phyloP scores from a whole-genome alignment of 306 rosid genomes.

The Notholithocarpus densiflorus region DNA sequence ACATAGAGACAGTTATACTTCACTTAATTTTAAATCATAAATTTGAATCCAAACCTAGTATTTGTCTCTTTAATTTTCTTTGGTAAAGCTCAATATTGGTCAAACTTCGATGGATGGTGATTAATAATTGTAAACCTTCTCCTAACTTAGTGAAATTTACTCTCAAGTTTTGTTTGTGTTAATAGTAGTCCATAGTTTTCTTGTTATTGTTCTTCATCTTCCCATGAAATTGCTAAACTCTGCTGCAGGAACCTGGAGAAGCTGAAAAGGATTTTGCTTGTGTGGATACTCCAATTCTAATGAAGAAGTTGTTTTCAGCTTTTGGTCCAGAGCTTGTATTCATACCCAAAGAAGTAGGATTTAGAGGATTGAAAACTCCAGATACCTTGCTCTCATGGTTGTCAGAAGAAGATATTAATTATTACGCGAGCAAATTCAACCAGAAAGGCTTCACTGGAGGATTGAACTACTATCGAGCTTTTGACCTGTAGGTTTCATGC shows the following conservation, averaged over 20 bases:
- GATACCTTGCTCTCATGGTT: conserved; percentile 63
- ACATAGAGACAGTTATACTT: no score
- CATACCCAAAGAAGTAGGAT: conserved; percentile 47
- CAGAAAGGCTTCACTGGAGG: conserved; percentile 77
- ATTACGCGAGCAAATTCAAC: conserved; percentile 47
- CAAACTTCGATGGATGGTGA: no score
- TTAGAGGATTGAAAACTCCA: conserved; percentile 31
- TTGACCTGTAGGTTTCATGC: conserved; percentile 46
- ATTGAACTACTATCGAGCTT: conserved; percentile 66
- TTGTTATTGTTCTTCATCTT: background rate
- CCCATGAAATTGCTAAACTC: background rate
- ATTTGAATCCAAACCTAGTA: no score
- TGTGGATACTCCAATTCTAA: conserved; percentile 33
- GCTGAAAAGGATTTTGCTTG: conserved; percentile 54
- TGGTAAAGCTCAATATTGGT: no score
- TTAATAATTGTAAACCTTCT: background rate
- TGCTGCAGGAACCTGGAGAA: conserved; percentile 57
- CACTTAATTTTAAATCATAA: no score
- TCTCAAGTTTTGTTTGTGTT: background rate
- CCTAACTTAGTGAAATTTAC: background rate
- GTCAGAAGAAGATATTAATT: conserved; percentile 57
- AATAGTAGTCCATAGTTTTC: background rate
- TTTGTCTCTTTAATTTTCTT: no score
- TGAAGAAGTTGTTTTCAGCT: conserved; percentile 38
- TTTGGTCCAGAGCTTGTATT: conserved; percentile 39